Evolutionary conservation across 371 early-diverging fungal species (phyloP), one percentile per base, ranked within the genome.

Genomic region (Mucor plumbeus): DNA sequence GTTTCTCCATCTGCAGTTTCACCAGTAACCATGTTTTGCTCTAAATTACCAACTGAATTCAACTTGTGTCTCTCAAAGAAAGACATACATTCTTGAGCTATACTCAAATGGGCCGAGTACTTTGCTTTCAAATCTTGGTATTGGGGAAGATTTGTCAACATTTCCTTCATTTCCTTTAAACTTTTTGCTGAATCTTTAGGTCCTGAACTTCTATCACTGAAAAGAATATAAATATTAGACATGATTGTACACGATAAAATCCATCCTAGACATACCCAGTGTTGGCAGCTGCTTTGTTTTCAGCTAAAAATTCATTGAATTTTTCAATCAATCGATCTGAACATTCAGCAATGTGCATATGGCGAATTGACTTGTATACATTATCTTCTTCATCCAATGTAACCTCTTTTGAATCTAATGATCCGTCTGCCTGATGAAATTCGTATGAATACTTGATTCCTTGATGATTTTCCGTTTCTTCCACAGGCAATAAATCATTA

Each of bases 271-370:
- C 53, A 54, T 77, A 78, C 80, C 81, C 81, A n/a, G 80, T 8
- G 13, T 21, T 53, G 38, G 53, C 77, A 19, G 79, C 75, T 3
- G 83, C 80, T 61, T 87, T 85, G 63, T 90, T 89, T 21, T 87
- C 88, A 4, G 71, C 70, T 38, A 88, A 69, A 69, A 98, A 94
- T 64, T 89, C 83, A 71, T 95, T 92, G 73, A 98, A 94, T 40
- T 92, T 87, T 59, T 87, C 85, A 40, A 91, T 81, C 62, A 99
- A 86, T 19, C 91, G 87, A 54, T 92, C 89, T 31, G 92, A 90
- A 13, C 94, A 93, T 47, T 97, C 97, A 9, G 95, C 95, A 76
- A 97, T 97, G 70, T 98, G 99, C 76, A 90, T 84, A 76, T 97
- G 97, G 5, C 99, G 91, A 70, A 95, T 88, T 1, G 89, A 87